A percentile compares a stretch with the other conserved stretches of the same genome.
phyloP scores from a whole-genome alignment of 2,329 filamentous ascomycete genomes.

The Xylaria sp. region DNA sequence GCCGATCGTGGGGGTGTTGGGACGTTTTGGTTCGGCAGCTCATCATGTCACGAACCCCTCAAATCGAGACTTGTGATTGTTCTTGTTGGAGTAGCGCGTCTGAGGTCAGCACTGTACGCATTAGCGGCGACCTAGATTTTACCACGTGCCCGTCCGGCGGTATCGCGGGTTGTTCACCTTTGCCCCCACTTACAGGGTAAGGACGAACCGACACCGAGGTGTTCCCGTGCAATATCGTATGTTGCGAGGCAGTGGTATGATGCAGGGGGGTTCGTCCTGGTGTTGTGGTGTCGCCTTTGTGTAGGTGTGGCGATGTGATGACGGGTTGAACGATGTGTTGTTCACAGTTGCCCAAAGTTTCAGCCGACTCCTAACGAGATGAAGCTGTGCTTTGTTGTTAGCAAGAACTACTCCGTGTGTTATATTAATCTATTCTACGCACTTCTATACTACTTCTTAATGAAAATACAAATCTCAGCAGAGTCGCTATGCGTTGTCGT shows the following conservation, averaged over 20 bases:
- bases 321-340: not conserved
- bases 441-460: not conserved
- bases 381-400: not conserved
- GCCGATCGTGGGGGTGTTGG: slow-evolving; percentile 5
- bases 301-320: not conserved
- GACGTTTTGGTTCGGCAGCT: not conserved
- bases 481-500: not conserved
- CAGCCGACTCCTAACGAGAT: not conserved
- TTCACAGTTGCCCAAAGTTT: not conserved
- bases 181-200: not conserved
- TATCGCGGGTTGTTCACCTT: slow-evolving; percentile 2
- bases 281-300: not conserved
- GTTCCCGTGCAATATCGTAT: slow-evolving; percentile 6
- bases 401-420: not conserved
- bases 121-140: slow-evolving; percentile 13
- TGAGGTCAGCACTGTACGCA: slow-evolving; percentile 7
- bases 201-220: not conserved
- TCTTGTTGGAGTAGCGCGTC: not conserved
- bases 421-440: not conserved
- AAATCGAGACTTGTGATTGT: not conserved
- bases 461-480: not conserved
- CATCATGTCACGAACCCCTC: not conserved
- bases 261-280: not conserved
- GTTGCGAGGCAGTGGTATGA: not conserved
- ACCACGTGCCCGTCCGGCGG: slow-evolving; percentile 12